phyloP scores from a whole-genome alignment of 2,329 filamentous ascomycete genomes.

The Monosporascus sp. region DNA sequence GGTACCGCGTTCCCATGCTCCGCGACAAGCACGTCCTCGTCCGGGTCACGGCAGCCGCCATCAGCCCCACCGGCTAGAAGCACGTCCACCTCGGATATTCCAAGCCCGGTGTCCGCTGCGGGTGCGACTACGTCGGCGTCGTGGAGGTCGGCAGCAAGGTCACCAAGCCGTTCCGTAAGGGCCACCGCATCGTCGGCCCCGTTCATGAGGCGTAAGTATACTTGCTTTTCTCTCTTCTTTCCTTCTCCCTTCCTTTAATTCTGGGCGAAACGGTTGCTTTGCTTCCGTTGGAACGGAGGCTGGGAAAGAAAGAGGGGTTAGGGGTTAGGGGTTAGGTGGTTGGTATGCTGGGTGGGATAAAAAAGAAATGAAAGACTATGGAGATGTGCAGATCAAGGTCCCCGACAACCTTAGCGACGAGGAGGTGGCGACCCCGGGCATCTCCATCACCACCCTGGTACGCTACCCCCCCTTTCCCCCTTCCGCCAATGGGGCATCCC shows the following conservation, averaged over 20 bases:
- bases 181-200: slow-evolving; percentile 41
- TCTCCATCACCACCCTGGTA: slow-evolving; percentile 36
- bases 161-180: slow-evolving; percentile 36
- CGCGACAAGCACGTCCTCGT: slow-evolving; percentile 24
- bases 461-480: slow-evolving; percentile 2
- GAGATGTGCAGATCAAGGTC: slow-evolving; percentile 35
- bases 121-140: slow-evolving; percentile 43
- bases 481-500: too few relatives aligned
- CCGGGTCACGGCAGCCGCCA: slow-evolving; percentile 26
- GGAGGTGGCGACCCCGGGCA: slow-evolving; percentile 38
- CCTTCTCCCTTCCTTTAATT: background rate
- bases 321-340: too few relatives aligned
- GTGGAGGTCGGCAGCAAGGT: slow-evolving; percentile 40
- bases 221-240: background rate
- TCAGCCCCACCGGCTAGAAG: slow-evolving; percentile 33
- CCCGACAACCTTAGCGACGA: slow-evolving; percentile 40
- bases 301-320: too few relatives aligned
- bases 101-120: slow-evolving; percentile 19
- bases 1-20: slow-evolving; percentile 15
- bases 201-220: slow-evolving; percentile 26
- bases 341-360: too few relatives aligned
- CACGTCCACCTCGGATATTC: slow-evolving; percentile 14
- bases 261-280: slow-evolving; percentile 15
- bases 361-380: too few relatives aligned
- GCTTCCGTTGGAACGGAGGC: background rate